Evolutionary conservation across 768 basidiomycete genomes (phyloP).

Genomic region (Mycena alexandri): DNA sequence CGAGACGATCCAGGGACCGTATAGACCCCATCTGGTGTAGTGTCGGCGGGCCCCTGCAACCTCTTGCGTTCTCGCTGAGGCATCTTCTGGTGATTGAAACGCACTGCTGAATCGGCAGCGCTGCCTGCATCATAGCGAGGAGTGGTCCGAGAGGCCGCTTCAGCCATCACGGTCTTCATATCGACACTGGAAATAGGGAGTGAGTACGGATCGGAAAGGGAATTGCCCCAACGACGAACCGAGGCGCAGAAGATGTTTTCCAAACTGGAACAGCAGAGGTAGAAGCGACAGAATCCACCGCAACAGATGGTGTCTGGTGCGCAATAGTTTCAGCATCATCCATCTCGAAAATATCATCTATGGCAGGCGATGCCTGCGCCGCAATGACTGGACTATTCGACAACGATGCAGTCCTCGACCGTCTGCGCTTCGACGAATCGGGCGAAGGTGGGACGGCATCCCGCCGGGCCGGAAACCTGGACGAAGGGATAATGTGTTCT

Average conservation of each 20-base stretch:
- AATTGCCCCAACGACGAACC: constrained; percentile 54
- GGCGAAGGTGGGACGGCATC: constrained; percentile 35
- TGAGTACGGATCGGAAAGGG: constrained; percentile 26
- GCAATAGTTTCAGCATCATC: constrained; percentile 72
- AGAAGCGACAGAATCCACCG: neutral
- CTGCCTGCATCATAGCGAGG: constrained; percentile 28
- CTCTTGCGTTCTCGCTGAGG: constrained; percentile 35
- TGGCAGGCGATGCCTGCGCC: constrained; percentile 42
- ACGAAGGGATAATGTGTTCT: constrained; percentile 58
- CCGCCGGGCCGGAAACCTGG: constrained; percentile 37
- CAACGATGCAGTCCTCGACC: constrained; percentile 33
- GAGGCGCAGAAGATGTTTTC: constrained; percentile 63
- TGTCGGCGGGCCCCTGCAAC: constrained; percentile 17
- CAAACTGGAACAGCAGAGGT: constrained; percentile 52
- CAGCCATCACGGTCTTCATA: constrained; percentile 90
- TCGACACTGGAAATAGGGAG: constrained; percentile 68
- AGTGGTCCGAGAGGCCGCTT: constrained; percentile 57
- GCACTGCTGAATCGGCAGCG: constrained; percentile 15
- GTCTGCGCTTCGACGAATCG: constrained; percentile 27
- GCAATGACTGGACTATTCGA: constrained; percentile 38
- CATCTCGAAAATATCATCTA: constrained; percentile 87
- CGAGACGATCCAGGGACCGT: constrained; percentile 20
- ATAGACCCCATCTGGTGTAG: constrained; percentile 7
- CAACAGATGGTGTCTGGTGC: constrained; percentile 32
- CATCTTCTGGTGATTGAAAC: constrained; percentile 29